A percentile compares a stretch with the other conserved stretches of the same genome.
Evolutionary conservation across 352 stramenopile species (phyloP).

Genomic region (Globisporangium takayamanum): DNA sequence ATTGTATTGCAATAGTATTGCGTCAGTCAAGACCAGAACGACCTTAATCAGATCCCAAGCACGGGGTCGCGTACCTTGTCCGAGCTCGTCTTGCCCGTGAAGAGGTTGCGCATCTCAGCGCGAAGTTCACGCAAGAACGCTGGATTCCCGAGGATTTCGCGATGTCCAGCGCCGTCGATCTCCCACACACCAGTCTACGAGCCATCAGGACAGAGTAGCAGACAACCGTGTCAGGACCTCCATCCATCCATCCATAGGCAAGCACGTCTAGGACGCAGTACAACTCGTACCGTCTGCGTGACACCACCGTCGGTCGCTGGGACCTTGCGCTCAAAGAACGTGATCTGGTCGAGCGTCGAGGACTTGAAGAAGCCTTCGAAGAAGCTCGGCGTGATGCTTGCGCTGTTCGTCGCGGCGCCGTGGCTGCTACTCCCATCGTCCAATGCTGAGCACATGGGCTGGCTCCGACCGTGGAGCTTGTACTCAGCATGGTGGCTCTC

Average conservation of each 20-base stretch:
- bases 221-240: neutral
- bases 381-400: conserved; percentile 20
- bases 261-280: neutral
- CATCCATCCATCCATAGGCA: neutral
- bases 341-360: conserved; percentile 47
- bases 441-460: conserved; percentile 32
- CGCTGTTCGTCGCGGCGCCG: conserved; percentile 9
- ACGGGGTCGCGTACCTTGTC: conserved; percentile 33
- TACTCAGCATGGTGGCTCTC: conserved; percentile 61
- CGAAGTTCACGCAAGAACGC: conserved; percentile 71
- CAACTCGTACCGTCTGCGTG: conserved; percentile 22
- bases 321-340: conserved; percentile 62
- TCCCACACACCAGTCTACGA: conserved; percentile 75
- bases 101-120: conserved; percentile 61
- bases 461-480: conserved; percentile 27
- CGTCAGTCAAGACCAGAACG: too few relatives aligned
- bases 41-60: too few relatives aligned
- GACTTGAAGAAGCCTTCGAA: conserved; percentile 60
- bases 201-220: neutral
- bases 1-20: too few relatives aligned
- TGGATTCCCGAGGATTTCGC: conserved; percentile 66
- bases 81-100: conserved; percentile 39
- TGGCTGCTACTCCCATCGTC: conserved; percentile 1
- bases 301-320: conserved; percentile 19
- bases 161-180: conserved; percentile 61